A percentile compares a stretch with the other conserved stretches of the same genome.
These are phyloP conservation scores for Aaosphaeria arxii DNA, from an alignment of 2,329 filamentous ascomycete species.

Conservation along the genomic window DNA sequence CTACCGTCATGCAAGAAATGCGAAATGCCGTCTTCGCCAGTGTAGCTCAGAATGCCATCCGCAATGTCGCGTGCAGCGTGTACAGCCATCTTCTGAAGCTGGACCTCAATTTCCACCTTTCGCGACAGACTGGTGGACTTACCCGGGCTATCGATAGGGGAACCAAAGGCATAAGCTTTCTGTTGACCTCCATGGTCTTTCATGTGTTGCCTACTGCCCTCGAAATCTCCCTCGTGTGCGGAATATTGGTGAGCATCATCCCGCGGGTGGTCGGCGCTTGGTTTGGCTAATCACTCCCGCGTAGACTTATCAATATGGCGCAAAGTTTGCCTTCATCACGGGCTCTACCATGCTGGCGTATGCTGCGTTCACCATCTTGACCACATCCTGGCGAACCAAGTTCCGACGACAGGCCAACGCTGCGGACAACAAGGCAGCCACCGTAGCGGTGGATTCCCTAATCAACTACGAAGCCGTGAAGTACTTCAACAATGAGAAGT, in stretches of 20 bases:
- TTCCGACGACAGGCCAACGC: slow-evolving; percentile 94
- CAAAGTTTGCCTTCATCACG: slow-evolving; percentile 88
- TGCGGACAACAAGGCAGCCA: slow-evolving; percentile 92
- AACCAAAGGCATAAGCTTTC: slow-evolving; percentile 96
- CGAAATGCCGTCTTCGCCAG: slow-evolving; percentile 96
- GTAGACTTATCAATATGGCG: slow-evolving; percentile 87
- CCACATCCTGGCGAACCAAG: slow-evolving; percentile 94
- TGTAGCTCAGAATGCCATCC: slow-evolving; percentile 94
- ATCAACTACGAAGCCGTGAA: slow-evolving; percentile 99
- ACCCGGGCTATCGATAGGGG: slow-evolving; percentile 93
- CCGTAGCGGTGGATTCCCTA: slow-evolving; percentile 90
- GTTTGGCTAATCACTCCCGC: background rate
- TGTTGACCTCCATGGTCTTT: slow-evolving; percentile 97
- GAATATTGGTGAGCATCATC: slow-evolving; percentile 64
- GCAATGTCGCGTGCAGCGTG: slow-evolving; percentile 84
- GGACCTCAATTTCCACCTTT: slow-evolving; percentile 90
- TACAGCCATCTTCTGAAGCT: slow-evolving; percentile 86
- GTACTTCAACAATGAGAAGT: slow-evolving; percentile 98
- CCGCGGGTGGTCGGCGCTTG: background rate
- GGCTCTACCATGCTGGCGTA: slow-evolving; percentile 89
- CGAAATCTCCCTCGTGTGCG: slow-evolving; percentile 93
- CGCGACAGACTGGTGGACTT: slow-evolving; percentile 89
- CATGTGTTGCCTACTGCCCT: slow-evolving; percentile 91
- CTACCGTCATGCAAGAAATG: slow-evolving; percentile 87
- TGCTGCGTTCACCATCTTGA: slow-evolving; percentile 93